A percentile compares a stretch with the other conserved stretches of the same genome.
Evolutionary conservation across 1,284 basidiomycete genomes (phyloP).

Genomic region (Rhodotorula sp.): DNA sequence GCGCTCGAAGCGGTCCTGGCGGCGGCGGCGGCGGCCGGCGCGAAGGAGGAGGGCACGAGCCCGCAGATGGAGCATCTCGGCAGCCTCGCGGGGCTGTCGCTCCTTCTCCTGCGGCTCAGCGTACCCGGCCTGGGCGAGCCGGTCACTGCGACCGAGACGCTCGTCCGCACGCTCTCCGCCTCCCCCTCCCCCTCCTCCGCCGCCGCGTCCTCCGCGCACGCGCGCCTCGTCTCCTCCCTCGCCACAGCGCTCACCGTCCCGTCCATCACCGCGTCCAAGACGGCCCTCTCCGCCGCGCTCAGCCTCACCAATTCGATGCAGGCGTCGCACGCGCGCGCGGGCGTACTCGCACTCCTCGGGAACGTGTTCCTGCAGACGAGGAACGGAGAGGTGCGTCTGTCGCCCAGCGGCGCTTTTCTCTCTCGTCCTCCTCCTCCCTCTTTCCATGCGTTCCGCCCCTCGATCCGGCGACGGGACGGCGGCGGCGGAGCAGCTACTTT

Average conservation of each 20-base stretch:
- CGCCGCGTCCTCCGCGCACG: not conserved
- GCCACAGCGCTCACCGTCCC: slow-evolving; percentile 5
- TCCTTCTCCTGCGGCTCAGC: slow-evolving; percentile 14
- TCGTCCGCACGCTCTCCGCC: not conserved
- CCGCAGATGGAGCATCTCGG: not conserved
- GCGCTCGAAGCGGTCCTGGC: slow-evolving; percentile 9
- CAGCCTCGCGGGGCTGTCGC: slow-evolving; percentile 1
- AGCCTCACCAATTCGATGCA: slow-evolving; percentile 1
- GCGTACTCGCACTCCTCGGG: slow-evolving; percentile 10
- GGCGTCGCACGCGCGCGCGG: slow-evolving; percentile 19
- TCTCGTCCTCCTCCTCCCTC: not conserved
- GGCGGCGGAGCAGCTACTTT: not conserved
- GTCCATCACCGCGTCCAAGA: slow-evolving; percentile 16
- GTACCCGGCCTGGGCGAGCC: not conserved
- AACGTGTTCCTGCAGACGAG: slow-evolving; percentile 23
- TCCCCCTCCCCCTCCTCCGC: not conserved
- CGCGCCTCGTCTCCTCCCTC: slow-evolving; percentile 8
- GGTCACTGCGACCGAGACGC: not conserved
- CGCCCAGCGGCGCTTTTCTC: too few species aligned
- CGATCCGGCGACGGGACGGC: too few species aligned
- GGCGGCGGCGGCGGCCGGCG: not conserved
- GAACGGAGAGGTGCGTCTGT: slow-evolving; percentile 16
- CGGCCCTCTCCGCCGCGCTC: slow-evolving; percentile 11
- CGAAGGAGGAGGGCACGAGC: not conserved
- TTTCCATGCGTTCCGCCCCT: too few species aligned